Conservation (phyloP, 495 filamentous ascomycete genomes). For the Aspergillus ostianus region DNA sequence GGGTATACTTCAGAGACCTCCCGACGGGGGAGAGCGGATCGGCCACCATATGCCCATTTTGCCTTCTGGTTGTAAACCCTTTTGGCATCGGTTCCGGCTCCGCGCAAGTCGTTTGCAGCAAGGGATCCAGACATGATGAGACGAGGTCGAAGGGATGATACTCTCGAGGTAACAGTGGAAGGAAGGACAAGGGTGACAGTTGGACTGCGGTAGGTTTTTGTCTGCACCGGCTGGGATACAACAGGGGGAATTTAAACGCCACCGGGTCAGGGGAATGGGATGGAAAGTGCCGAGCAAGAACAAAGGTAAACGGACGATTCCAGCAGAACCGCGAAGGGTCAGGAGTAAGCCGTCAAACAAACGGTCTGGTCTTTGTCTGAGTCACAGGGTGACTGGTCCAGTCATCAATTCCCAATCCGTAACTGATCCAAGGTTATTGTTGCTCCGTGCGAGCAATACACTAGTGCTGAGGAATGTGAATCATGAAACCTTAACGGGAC, state of each 20-base stretch:
- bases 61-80: slow-evolving; percentile 51
- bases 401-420: slow-evolving; percentile 9
- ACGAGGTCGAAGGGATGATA: not conserved
- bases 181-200: not conserved
- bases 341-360: not conserved
- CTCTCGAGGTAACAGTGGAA: not conserved
- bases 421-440: slow-evolving; percentile 4
- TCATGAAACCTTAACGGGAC: not conserved
- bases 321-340: not conserved
- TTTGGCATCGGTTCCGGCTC: slow-evolving; percentile 32
- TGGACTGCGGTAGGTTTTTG: not conserved
- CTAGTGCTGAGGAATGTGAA: slow-evolving; percentile 7
- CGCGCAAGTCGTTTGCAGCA: slow-evolving; percentile 22
- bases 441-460: slow-evolving; percentile 4
- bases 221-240: not conserved
- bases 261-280: not conserved
- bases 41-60: slow-evolving; percentile 53
- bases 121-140: slow-evolving; percentile 19
- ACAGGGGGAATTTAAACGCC: not conserved
- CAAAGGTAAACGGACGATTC: not conserved
- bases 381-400: slow-evolving; percentile 14
- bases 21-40: slow-evolving; percentile 12
- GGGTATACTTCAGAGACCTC: slow-evolving; percentile 12
- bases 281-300: not conserved
- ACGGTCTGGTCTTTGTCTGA: slow-evolving; percentile 14